Base-by-base conservation (phyloP, 148 eudicot species). In the Agrostemma githago region DNA sequence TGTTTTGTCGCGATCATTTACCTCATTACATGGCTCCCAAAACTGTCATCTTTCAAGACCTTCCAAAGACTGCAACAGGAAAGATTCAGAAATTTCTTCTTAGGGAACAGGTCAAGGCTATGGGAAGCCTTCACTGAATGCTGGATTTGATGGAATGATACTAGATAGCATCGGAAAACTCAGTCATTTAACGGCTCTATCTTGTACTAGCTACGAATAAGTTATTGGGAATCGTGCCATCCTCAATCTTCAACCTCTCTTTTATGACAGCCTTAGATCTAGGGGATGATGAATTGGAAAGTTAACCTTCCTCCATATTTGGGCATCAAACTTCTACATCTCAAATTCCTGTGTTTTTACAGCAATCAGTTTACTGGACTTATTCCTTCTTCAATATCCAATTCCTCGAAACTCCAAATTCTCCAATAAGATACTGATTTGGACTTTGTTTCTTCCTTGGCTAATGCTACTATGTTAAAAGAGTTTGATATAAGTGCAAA, bases 401-500 rank as follows among this genome's bases (percentile, higher is more conserved):
- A 81, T 21, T 38, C 46, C 6, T 74, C 84, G 6, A 66, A 74
- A 20, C 20, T 82, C 6, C 38, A 54, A 7, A 1, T 3, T 21
- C 58, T 78, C 51, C 39, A 48, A 21, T 38, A 78, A 10, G 19
- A 57, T 19, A 15, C 17, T 62, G 86, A 84, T 62, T 53, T 84
- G 26, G 63, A 43, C 6, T 86, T 86, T 39, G 16, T 86, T n/a
- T 37, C 78, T 19, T 70, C 84, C 9, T 66, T 86, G 14, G 42
- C 46, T 39, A 82, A 86, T 66, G 81, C 82, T 17, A 80, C 79
- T 63, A 76, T 10, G 41, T 76, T 86, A 41, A 3, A 19, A 4
- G 0, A 0, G 1, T 43, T 86, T n/a, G 61, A 20, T 3, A 16
- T 84, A 16, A 37, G 46, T n/a, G 0, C 0, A 3, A 84, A 86